A percentile compares a stretch with the other conserved stretches of the same genome.
These are phyloP conservation scores for Psilocybe cubensis DNA, from an alignment of 768 basidiomycete genomes.

Conservation along the genomic window DNA sequence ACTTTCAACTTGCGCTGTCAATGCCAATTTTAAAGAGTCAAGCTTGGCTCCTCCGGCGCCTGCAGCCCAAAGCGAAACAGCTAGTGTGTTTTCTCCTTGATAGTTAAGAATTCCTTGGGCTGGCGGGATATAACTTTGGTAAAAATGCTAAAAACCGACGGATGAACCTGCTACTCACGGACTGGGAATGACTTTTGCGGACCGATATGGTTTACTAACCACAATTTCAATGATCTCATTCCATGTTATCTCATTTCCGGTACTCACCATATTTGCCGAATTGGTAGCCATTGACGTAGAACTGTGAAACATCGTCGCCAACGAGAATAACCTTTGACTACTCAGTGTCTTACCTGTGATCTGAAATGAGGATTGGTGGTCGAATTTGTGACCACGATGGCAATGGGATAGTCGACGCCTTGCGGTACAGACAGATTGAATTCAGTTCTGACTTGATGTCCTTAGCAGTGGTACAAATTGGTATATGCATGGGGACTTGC, in stretches of 20 bases:
- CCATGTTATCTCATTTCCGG: not conserved
- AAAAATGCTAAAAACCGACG: constrained; percentile 28
- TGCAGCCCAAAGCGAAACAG: constrained; percentile 51
- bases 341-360: constrained; percentile 31
- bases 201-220: constrained; percentile 44
- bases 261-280: constrained; percentile 47
- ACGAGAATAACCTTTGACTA: not conserved
- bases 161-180: constrained; percentile 34
- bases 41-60: constrained; percentile 44
- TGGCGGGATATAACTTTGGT: constrained; percentile 36
- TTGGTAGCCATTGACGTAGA: constrained; percentile 49
- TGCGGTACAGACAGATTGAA: constrained; percentile 47
- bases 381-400: constrained; percentile 47
- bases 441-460: constrained; percentile 31
- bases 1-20: constrained; percentile 42
- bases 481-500: constrained; percentile 22
- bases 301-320: constrained; percentile 17
- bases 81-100: constrained; percentile 48
- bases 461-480: not conserved
- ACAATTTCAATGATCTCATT: not conserved
- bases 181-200: constrained; percentile 46
- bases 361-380: constrained; percentile 48
- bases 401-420: constrained; percentile 52
- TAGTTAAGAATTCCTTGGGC: constrained; percentile 57
- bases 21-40: constrained; percentile 37